Conservation (phyloP, 176 grass and related monocot genomes). For the Stipa capillata region DNA sequence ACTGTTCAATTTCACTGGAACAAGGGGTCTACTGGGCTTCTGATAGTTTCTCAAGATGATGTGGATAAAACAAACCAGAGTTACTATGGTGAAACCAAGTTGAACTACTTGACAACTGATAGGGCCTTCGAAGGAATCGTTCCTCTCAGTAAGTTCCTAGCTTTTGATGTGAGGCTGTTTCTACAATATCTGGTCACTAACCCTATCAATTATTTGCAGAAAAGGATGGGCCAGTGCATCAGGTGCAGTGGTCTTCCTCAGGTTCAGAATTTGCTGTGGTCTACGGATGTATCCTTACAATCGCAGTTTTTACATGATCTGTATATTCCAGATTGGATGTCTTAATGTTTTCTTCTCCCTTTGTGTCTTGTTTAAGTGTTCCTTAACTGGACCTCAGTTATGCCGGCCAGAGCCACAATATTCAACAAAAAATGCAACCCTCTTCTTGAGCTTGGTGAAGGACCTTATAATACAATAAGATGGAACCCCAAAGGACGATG, state of each 20-base stretch:
- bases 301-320: constrained; percentile 7
- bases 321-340: neutral
- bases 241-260: constrained; percentile 80
- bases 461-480: constrained; percentile 91
- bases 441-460: constrained; percentile 89
- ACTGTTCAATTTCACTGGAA: constrained; percentile 81
- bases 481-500: constrained; percentile 94
- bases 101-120: constrained; percentile 92
- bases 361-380: no score
- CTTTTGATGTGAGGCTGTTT: neutral
- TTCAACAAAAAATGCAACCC: constrained; percentile 92
- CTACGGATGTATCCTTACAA: constrained; percentile 79
- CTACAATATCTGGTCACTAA: neutral
- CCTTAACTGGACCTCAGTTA: constrained; percentile 62
- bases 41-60: constrained; percentile 75
- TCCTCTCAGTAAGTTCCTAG: constrained; percentile 66
- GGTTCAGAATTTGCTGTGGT: constrained; percentile 87
- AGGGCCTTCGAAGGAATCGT: constrained; percentile 84
- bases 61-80: constrained; percentile 98
- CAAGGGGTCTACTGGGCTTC: constrained; percentile 66
- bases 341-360: constrained; percentile 4
- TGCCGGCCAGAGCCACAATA: constrained; percentile 83
- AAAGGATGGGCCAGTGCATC: constrained; percentile 90
- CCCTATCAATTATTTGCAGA: constrained; percentile 21
- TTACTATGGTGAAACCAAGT: constrained; percentile 97